Conservation (phyloP, 2,329 filamentous ascomycete genomes). For the Fusarium sacchari region DNA sequence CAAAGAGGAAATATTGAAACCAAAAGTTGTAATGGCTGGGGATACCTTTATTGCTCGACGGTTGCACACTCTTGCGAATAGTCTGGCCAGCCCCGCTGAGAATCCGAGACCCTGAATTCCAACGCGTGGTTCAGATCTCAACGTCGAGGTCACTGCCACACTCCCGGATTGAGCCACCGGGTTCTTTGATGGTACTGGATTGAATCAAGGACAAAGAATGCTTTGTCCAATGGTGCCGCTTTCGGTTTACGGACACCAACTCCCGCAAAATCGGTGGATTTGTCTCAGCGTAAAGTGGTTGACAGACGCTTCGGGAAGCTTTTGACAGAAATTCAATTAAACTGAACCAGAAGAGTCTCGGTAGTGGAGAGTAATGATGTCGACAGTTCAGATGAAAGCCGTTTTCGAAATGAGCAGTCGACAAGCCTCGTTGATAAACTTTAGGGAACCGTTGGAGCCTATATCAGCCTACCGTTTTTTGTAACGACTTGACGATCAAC, state of each 20-base stretch:
- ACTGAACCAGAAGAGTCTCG: conserved; percentile 20
- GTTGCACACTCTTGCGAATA: conserved; percentile 24
- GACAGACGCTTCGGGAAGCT: conserved; percentile 22
- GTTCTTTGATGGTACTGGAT: conserved; percentile 11
- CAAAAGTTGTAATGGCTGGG: conserved; percentile 32
- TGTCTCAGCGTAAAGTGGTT: conserved; percentile 42
- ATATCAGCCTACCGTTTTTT: conserved; percentile 8
- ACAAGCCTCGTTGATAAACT: conserved; percentile 22
- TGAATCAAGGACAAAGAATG: conserved; percentile 34
- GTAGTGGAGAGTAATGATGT: background rate
- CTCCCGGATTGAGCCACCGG: conserved; percentile 35
- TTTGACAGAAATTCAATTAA: conserved; percentile 15
- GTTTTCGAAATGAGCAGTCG: conserved; percentile 7
- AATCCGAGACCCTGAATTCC: conserved; percentile 44
- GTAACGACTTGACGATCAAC: conserved; percentile 23
- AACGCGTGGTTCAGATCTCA: conserved; percentile 34
- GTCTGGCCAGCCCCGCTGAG: conserved; percentile 39
- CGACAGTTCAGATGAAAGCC: background rate
- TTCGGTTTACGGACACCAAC: conserved; percentile 22
- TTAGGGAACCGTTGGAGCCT: conserved; percentile 27
- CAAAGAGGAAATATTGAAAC: conserved; percentile 31
- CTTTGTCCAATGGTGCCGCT: conserved; percentile 32
- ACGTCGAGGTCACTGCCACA: conserved; percentile 38
- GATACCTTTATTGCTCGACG: conserved; percentile 40
- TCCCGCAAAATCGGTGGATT: conserved; percentile 20